Base-by-base conservation (phyloP, 2,329 filamentous ascomycete genomes). In the Apiospora arundinis region DNA sequence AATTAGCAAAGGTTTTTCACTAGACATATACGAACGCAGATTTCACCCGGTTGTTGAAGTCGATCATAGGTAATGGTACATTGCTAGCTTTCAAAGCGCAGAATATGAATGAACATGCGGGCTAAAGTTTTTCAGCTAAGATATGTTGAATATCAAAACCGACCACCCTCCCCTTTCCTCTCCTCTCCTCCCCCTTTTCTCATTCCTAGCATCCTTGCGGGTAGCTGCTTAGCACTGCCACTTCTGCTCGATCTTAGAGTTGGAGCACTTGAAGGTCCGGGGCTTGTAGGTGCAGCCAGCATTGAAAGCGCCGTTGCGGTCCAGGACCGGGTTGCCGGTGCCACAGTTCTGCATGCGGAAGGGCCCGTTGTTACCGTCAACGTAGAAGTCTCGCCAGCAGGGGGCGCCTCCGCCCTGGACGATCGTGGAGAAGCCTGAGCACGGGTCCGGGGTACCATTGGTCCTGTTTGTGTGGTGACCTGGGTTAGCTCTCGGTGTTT, bases 401-500 rank as follows among this genome's bases (percentile, higher is more conserved):
- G 56, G 56, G 56, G 28, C 8, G 28, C 28, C 56, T 1, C 11
- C 40, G 28, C 32, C 60, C 9, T 1, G 28, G 6, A 63, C 56
- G 56, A 63, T 63, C 25, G n/a, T 28, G 25, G 56, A 23, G 56
- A 63, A 63, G 25, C 8, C n/a, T 14, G 56, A 63, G 56, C 56
- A 63, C 11, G 56, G 32, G 32, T 63, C 56, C 14, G 56, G 56
- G 5, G 56, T 63, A 23, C 56, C 56, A 25, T 63, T 63, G 56
- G 25, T 63, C 56, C 56, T 63, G 25, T 16, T 25, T 63, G 4
- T 21, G 16, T 8, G n/a, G 2, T 7, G 16, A n/a, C n/a, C n/a
- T 21, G 18, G 8, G 16, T 48, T 21, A 48, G 45, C 18, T 48
- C 2, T 48, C 5, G 4, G 45, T 18, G 16, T 48, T 48, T 48